These are phyloP conservation scores for Pseudocercospora musae DNA, from an alignment of 2,329 filamentous ascomycete genomes.

Conservation along the genomic window DNA sequence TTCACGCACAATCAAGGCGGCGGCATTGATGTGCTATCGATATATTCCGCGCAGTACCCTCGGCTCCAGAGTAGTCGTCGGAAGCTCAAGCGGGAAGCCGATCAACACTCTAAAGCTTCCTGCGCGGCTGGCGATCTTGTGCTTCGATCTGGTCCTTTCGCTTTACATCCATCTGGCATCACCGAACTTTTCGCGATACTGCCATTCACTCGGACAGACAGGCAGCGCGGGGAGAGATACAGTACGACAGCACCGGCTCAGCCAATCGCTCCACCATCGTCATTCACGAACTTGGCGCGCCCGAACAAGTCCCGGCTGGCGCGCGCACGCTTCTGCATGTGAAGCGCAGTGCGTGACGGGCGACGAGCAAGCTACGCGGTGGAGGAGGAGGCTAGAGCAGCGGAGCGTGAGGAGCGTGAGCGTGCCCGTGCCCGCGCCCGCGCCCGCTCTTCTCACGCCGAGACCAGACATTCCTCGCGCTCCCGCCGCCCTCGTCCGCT, in stretches of 20 bases:
- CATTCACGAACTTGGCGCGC: neutral
- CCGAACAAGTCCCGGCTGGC: constrained; percentile 18
- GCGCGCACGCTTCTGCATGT: constrained; percentile 16
- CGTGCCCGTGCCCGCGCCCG: too few relatives aligned
- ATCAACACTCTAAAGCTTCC: neutral
- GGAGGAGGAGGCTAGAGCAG: constrained; percentile 15
- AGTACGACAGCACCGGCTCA: neutral
- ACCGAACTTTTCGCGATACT: too few relatives aligned
- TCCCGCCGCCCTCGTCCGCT: neutral
- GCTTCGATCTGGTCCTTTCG: neutral
- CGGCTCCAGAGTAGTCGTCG: neutral
- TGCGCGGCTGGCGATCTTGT: neutral
- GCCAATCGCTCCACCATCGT: neutral
- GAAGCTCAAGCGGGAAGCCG: neutral
- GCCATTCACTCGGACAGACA: neutral
- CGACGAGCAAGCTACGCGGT: constrained; percentile 7
- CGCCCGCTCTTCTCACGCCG: constrained; percentile 12
- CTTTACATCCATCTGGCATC: neutral
- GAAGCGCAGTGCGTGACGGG: constrained; percentile 13
- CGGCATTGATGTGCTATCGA: neutral
- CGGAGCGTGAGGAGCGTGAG: constrained; percentile 11
- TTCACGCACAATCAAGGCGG: too few relatives aligned
- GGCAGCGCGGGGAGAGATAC: neutral
- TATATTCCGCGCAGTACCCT: neutral
- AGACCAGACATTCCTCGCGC: constrained; percentile 5